Percentiles rank a stretch among this genome's conserved stretches.
These are phyloP conservation scores for Amborella trichopoda DNA, from an alignment of 164 flowering plant species.

Conservation along the genomic window DNA sequence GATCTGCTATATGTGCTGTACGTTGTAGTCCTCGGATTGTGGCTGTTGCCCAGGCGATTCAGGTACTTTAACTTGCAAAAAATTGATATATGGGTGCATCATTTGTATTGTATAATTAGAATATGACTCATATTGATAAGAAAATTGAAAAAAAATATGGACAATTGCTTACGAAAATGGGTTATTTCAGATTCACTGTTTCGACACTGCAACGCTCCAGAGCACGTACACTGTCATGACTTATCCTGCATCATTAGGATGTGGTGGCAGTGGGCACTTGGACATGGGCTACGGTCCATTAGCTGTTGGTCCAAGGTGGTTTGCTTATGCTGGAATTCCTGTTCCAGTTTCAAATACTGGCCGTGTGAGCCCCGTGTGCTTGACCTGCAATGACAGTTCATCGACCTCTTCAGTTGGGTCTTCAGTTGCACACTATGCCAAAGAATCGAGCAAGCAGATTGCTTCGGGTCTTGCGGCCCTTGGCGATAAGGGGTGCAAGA, in stretches of 20 bases:
- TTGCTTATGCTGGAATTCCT: constrained; percentile 73
- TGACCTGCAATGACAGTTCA: constrained; percentile 38
- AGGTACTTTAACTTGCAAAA: too few relatives aligned
- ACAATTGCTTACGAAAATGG: too few relatives aligned
- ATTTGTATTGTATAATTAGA: too few relatives aligned
- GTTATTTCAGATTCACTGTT: constrained; percentile 63
- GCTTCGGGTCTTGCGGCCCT: constrained; percentile 74
- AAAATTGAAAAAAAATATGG: too few relatives aligned
- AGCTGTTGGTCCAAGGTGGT: constrained; percentile 79
- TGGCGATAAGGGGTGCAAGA: constrained; percentile 72
- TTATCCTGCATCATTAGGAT: constrained; percentile 31
- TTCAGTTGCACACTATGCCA: constrained; percentile 66
- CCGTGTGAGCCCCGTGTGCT: constrained; percentile 55
- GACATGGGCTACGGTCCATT: constrained; percentile 61
- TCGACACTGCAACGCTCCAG: constrained; percentile 61
- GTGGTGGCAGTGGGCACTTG: constrained; percentile 27
- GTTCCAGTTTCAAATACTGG: constrained; percentile 30
- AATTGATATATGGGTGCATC: too few relatives aligned
- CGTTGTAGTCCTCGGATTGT: constrained; percentile 69
- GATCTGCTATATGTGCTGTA: constrained; percentile 53
- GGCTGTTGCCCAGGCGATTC: constrained; percentile 59
- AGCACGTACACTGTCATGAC: constrained; percentile 59
- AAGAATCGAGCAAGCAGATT: constrained; percentile 76
- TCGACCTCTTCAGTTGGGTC: constrained; percentile 50
- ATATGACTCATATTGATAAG: too few relatives aligned